phyloP scores from a whole-genome alignment of 2,329 filamentous ascomycete species.

The Elsinoe australis region DNA sequence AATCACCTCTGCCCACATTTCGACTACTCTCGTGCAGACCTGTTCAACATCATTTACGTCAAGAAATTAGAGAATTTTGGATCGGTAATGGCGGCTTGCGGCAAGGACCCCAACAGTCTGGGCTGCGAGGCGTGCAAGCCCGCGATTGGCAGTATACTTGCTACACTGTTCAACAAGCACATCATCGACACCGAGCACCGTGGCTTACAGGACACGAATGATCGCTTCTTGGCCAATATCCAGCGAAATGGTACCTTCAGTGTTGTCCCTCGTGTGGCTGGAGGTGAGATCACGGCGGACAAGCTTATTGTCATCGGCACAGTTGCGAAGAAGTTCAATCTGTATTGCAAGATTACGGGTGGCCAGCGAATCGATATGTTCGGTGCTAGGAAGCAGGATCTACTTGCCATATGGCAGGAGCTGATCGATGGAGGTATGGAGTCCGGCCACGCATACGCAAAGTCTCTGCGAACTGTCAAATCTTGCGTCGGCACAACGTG shows the following conservation, averaged over 20 bases:
- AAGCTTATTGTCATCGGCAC: slow-evolving; percentile 76
- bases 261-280: slow-evolving; percentile 74
- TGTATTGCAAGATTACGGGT: slow-evolving; percentile 90
- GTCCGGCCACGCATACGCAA: slow-evolving; percentile 83
- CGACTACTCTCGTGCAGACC: slow-evolving; percentile 70
- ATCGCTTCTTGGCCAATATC: slow-evolving; percentile 80
- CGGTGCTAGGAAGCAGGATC: slow-evolving; percentile 78
- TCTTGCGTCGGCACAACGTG: slow-evolving; percentile 86
- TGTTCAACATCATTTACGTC: slow-evolving; percentile 84
- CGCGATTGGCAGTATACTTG: slow-evolving; percentile 68
- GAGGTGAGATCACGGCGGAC: slow-evolving; percentile 79
- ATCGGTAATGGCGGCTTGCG: slow-evolving; percentile 71
- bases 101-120: slow-evolving; percentile 61
- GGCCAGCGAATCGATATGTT: slow-evolving; percentile 92
- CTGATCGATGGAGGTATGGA: slow-evolving; percentile 82
- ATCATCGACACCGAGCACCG: slow-evolving; percentile 63
- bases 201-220: slow-evolving; percentile 84
- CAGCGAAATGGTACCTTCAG: slow-evolving; percentile 88
- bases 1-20: slow-evolving; percentile 85
- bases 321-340: slow-evolving; percentile 72
- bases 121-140: slow-evolving; percentile 88
- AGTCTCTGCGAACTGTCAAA: slow-evolving; percentile 82
- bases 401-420: slow-evolving; percentile 72
- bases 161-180: slow-evolving; percentile 76
- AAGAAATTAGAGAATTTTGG: slow-evolving; percentile 65